Evolutionary conservation across 176 grass and related monocot species (phyloP), one percentile per base, ranked within the genome.

Genomic region (Chloris gayana): DNA sequence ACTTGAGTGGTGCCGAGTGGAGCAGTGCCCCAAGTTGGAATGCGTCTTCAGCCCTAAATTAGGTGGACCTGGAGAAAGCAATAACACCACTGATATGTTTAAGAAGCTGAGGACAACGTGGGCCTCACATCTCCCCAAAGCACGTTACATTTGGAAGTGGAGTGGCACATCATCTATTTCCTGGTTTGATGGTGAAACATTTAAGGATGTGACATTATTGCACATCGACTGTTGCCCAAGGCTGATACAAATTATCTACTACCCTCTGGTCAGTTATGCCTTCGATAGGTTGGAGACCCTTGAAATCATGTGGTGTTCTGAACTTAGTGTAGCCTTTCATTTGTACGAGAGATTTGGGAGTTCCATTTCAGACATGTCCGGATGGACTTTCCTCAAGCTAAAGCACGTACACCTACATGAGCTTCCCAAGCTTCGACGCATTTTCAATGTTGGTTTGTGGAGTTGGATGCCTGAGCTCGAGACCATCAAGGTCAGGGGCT

Each of bases 401-500:
- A 65, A 21, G 46, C 18, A 4, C 3, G 2, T 85, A 33, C 14
- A 0, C 19, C 19, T 85, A 1, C 59, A 54, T 0, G 68, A 79
- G 69, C 58, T 85, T 25, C 83, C 83, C 5, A 64, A 1, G 68
- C 25, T 85, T 4, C 9, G 32, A 19, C 2, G 0, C 53, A 71
- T 78, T 4, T 54, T 5, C 14, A 18, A 6, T 2, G 0, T 17
- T n/a, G 22, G 0, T 14, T 4, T 0, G 4, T 0, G 5, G 10
- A 14, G 39, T 33, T 3, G 0, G 0, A 14, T 42, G 0, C 50
- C 82, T 4, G 5, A 1, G 7, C 73, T 84, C 0, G 2, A 76
- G 25, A 85, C 83, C 0, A 7, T 85, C n/a, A 85, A 63, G 31
- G 53, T 79, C 57, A 85, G 57, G 13, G 83, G 67, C 2, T 78